Evolutionary conservation across 495 filamentous ascomycete species (phyloP), one percentile per base, ranked within the genome.

Genomic region (Clavariopsis aquatica): DNA sequence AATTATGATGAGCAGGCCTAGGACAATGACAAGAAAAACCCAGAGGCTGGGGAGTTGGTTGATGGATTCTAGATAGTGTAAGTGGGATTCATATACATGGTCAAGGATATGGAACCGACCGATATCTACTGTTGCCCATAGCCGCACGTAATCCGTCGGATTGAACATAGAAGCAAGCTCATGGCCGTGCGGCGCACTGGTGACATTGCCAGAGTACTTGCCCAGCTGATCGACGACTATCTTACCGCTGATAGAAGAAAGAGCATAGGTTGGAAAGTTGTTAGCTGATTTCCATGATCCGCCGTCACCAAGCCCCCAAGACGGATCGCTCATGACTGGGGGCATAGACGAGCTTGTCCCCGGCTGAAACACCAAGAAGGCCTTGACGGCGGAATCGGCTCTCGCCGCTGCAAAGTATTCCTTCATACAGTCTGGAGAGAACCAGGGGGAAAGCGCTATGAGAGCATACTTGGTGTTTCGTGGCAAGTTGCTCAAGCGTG

Each of bases 391-490:
- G 29, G 83, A 84, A 5, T 72, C 56, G 38, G 38, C 15, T 23
- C 77, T 77, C 12, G 89, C 88, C 22, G 89, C 81, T 12, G 78
- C 72, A 27, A 97, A 74, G 71, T 89, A 96, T 31, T 84, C 81
- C 45, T 78, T 73, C 9, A 89, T 86, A 64, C 93, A 98, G 22
- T 83, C 74, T 1, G 75, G 77, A 46, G 79, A 87, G 31, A 93
- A 79, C 93, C 93, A 97, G n/a, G 93, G 93, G 9, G 88, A 92
- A n/a, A 96, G 75, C 20, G 85, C 93, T 43, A 96, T 83, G n/a
- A 87, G 81, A 3, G 84, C 79, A 60, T 82, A 82, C 29, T 77
- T 60, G 22, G 69, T 70, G 0, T 64, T 46, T 8, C 24, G 27
- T 0, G 88, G 86, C 2, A 96, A 82, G 69, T 94, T 84, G 52